Conservation (phyloP, 1,284 basidiomycete genomes). For the Kwoniella shivajii region DNA sequence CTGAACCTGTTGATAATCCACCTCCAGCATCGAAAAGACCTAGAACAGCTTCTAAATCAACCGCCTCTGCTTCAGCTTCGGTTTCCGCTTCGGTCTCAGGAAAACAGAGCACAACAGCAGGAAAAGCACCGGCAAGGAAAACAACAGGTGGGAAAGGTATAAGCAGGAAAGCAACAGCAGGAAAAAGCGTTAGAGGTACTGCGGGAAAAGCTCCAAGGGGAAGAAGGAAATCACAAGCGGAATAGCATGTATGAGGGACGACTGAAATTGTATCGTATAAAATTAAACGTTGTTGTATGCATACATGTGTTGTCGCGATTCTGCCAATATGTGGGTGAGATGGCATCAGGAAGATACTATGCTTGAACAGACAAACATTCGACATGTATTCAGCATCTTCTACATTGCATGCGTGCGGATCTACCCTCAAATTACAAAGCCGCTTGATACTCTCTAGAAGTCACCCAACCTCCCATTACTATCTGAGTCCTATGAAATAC, state of each 20-base stretch:
- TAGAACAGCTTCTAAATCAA: slow-evolving; percentile 8
- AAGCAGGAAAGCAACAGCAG: slow-evolving; percentile 11
- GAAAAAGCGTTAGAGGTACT: slow-evolving; percentile 19
- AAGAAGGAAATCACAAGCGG: slow-evolving; percentile 7
- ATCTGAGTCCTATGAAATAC: no score
- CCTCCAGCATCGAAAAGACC: slow-evolving; percentile 1
- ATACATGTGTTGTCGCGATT: not conserved
- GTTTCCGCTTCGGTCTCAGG: slow-evolving; percentile 17
- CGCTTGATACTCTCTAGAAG: no score
- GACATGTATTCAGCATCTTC: no score
- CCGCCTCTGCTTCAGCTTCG: slow-evolving; percentile 13
- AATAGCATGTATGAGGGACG: not conserved
- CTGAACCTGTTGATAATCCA: slow-evolving; percentile 2
- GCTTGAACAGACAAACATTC: no score
- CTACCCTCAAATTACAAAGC: no score
- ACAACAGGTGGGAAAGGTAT: slow-evolving; percentile 20
- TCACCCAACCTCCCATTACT: no score
- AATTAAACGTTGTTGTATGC: slow-evolving; percentile 4
- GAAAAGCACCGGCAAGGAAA: slow-evolving; percentile 29
- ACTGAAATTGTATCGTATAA: not conserved
- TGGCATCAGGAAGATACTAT: no score
- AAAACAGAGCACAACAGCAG: slow-evolving; percentile 31
- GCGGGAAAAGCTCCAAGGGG: slow-evolving; percentile 5
- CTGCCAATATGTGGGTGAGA: not conserved
- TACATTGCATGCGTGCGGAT: no score